Evolutionary conservation across 169 alveolate genomes (phyloP).

Genomic region (Eimeria falciformis): DNA sequence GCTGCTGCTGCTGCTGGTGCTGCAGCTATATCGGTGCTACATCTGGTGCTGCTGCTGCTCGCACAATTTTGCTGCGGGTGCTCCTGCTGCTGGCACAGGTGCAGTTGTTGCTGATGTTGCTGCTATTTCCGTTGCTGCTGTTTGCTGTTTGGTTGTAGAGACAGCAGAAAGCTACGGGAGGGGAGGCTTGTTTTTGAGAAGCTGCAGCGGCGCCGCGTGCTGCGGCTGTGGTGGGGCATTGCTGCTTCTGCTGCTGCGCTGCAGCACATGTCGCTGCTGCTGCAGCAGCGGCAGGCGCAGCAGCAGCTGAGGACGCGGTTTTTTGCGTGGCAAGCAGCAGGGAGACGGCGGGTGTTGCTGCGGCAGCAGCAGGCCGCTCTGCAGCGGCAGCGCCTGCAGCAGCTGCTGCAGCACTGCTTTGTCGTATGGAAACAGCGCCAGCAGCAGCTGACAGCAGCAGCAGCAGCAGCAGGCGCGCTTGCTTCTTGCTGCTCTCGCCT

Average conservation of each 20-base stretch:
- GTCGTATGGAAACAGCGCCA: neutral
- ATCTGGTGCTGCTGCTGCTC: neutral
- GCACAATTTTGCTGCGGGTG: neutral
- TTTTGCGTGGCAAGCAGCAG: constrained; percentile 2
- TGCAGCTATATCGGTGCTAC: neutral
- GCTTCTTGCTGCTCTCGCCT: constrained; percentile 12
- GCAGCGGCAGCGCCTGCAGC: constrained; percentile 2
- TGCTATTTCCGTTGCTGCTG: neutral
- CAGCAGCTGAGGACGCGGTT: constrained; percentile 13
- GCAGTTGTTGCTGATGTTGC: constrained; percentile 22
- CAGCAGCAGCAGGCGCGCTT: constrained; percentile 30
- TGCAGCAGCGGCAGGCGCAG: constrained; percentile 59
- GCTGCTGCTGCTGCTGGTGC: constrained; percentile 27
- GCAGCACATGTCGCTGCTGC: constrained; percentile 53
- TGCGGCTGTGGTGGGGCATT: constrained; percentile 36
- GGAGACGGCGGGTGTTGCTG: neutral
- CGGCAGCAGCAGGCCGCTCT: constrained; percentile 41
- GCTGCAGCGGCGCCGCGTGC: constrained; percentile 56
- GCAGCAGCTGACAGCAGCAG: neutral
- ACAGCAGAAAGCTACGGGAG: constrained; percentile 3
- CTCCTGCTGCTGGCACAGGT: neutral
- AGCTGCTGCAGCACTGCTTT: neutral
- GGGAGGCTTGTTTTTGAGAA: constrained; percentile 14
- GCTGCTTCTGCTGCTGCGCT: constrained; percentile 70
- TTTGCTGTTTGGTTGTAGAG: constrained; percentile 10